Percentiles rank a stretch among this genome's conserved stretches.
phyloP scores from a whole-genome alignment of 129 eudicot species.

The Centella asiatica region DNA sequence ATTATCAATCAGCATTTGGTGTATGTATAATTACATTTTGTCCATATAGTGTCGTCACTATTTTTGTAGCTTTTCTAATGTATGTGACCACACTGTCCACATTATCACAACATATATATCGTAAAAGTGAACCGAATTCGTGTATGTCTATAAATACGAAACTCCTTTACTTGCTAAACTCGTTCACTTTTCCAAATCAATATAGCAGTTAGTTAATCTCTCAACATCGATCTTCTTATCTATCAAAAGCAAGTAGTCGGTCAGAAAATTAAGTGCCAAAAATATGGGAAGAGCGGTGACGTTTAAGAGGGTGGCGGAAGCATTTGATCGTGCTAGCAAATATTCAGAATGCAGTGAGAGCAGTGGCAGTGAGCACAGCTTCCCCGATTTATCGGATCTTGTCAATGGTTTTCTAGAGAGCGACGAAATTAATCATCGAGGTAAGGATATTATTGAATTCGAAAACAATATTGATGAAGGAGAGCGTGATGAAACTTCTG shows the following conservation, averaged over 20 bases:
- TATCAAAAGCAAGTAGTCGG: background rate
- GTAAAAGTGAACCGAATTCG: background rate
- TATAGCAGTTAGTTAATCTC: background rate
- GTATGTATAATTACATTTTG: too few species aligned
- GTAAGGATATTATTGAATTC: background rate
- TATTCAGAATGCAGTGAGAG: constrained; percentile 35
- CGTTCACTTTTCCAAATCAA: constrained; percentile 5
- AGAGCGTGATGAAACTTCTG: background rate
- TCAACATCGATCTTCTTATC: background rate
- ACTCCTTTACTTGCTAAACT: background rate
- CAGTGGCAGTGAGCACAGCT: constrained; percentile 64
- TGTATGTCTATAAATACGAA: background rate
- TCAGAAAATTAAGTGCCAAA: too few species aligned
- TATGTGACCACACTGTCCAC: constrained; percentile 25
- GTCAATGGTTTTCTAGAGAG: constrained; percentile 62
- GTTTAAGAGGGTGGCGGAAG: constrained; percentile 59
- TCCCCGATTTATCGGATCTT: constrained; percentile 53
- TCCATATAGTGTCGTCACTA: background rate
- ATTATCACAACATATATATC: constrained; percentile 8
- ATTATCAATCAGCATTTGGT: too few species aligned
- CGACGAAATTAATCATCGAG: constrained; percentile 10
- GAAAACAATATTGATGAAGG: background rate
- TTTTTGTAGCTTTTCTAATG: background rate
- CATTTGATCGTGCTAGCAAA: constrained; percentile 25
- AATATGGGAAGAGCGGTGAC: constrained; percentile 21